Conservation (phyloP, 805 yeast species). For the Hyphopichia homilentoma region DNA sequence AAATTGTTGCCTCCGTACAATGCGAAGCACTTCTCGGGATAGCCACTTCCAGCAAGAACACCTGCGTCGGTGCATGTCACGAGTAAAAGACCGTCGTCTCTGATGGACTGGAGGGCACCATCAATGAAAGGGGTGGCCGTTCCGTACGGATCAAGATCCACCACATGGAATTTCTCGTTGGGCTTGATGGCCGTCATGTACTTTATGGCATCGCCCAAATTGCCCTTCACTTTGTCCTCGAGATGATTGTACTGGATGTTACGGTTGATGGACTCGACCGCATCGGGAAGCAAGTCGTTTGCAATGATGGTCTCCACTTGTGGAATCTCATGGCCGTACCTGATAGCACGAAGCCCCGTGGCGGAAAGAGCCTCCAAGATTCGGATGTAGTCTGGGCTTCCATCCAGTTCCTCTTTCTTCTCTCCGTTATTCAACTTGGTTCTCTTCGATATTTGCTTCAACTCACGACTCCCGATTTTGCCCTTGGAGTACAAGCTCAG, state of each 20-base stretch:
- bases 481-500: conserved; percentile 46
- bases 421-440: conserved; percentile 11
- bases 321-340: conserved; percentile 92
- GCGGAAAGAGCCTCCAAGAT: conserved; percentile 92
- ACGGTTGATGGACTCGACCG: conserved; percentile 74
- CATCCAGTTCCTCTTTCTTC: conserved; percentile 3
- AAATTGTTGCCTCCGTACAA: conserved; percentile 90
- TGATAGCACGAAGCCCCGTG: conserved; percentile 88
- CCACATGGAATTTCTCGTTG: conserved; percentile 63
- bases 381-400: conserved; percentile 47
- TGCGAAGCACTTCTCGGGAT: conserved; percentile 95
- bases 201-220: conserved; percentile 87
- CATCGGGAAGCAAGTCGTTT: conserved; percentile 82
- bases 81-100: conserved; percentile 78
- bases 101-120: conserved; percentile 80
- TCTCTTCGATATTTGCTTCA: conserved; percentile 6
- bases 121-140: conserved; percentile 95
- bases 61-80: conserved; percentile 97
- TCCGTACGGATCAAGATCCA: conserved; percentile 97
- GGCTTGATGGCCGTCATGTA: conserved; percentile 55
- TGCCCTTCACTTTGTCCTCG: conserved; percentile 53
- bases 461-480: conserved; percentile 3
- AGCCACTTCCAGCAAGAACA: conserved; percentile 91
- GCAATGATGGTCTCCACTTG: conserved; percentile 72
- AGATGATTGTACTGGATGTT: conserved; percentile 70